Evolutionary conservation across 306 rosid species (phyloP), one percentile per base, ranked within the genome.

Genomic region (Begonia fuchsioides): DNA sequence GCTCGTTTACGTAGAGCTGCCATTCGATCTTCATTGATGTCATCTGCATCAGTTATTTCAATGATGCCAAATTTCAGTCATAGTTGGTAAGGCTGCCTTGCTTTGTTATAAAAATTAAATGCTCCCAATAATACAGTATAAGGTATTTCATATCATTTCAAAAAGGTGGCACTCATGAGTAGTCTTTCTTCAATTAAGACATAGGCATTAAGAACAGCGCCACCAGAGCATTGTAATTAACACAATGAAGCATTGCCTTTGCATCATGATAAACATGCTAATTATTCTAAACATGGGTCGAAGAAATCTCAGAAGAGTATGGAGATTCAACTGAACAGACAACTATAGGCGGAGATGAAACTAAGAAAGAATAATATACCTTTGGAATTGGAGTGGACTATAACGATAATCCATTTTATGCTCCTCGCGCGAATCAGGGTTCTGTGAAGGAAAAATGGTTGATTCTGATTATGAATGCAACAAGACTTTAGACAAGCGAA

Each of bases 1-100:
- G 95, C 93, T 39, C 95, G 80, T 77, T 90, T 90, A 50, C 96
- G 64, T 13, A 90, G 64, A 16, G 98, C 92, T 12, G 85, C 60
- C 86, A 90, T 79, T 58, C 82, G 77, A 67, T 90, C 96, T 68
- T 90, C 98, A 13, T 63, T 75, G 20, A 90, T 65, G 50, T 79
- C 93, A 44, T 77, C 98, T 66, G 67, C 78, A 71, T 14, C 53
- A 47, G 57, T 61, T 40, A 46, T 45, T 62, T 49, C 32, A 15
- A 59, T 39, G 4, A 26, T 26, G 8, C 7, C 35, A 26, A 26
- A 26, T 26, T 26, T 26, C 35, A 26, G 35, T 26, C 4, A 26
- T 8, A 26, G 8, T 26, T 26, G 35, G 35, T 5, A 26, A 26
- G 35, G 3, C 35, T 26, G 35, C 35, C 7, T 5, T 26, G 35